Evolutionary conservation across 176 grass and related monocot species (phyloP), one percentile per base, ranked within the genome.

Genomic region (Leersia perrieri): DNA sequence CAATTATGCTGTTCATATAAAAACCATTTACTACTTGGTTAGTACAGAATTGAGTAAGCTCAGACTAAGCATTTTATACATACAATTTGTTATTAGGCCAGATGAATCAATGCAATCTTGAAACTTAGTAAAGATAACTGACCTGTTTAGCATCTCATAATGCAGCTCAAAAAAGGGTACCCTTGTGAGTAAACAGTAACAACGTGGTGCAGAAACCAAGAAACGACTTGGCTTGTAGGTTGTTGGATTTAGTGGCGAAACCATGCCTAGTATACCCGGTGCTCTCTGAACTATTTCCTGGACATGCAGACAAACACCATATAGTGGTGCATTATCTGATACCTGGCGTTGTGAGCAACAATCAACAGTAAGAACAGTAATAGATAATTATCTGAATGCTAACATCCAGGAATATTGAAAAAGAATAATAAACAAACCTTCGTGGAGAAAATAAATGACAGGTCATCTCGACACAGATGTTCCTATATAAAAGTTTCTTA

Each of bases 121-220:
- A 26, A 53, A 10, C 58, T 55, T 70, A 80, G 35, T 68, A 82
- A 40, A 28, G 51, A 33, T 55, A 64, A 82, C 82, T 25, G 74
- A 95, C 95, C 95, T 98, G 88, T 98, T 98, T 73, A 98, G 69
- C 96, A 98, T 98, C 90, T 95, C 92, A 89, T 95, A 98, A 75
- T 95, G 92, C 58, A 98, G 90, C 84, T 98, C 96, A 83, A 98
- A 98, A 76, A 95, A 98, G 27, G 96, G 96, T 33, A 98, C 83
- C 68, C 84, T 95, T 91, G 96, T 98, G 53, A 98, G 88, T 72
- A 98, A 76, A 84, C 96, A 98, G 72, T 98, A 98, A 88, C 96
- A 98, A 34, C 96, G 92, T 62, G 96, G 96, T 79, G 96, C 96
- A 76, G 92, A 91, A 81, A 95, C 96, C 84, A 95, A 91, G 68